Evolutionary conservation across 192 early-diverging fungal species (phyloP).

Genomic region (Linnemannia elongata): DNA sequence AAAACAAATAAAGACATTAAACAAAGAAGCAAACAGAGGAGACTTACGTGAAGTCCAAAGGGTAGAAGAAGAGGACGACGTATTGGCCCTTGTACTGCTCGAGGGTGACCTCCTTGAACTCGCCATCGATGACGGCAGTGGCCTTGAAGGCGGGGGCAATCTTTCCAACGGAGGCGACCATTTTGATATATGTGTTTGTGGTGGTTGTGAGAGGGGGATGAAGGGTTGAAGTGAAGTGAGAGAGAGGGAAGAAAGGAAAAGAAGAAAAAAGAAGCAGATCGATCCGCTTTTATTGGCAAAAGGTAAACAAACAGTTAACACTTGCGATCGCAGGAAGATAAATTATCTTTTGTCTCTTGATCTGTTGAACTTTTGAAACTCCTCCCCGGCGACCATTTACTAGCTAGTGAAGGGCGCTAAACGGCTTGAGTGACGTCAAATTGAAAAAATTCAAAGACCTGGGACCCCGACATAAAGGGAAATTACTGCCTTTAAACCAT

Average conservation of each 20-base stretch:
- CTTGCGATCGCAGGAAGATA: background rate
- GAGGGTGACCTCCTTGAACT: constrained; percentile 77
- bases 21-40: background rate
- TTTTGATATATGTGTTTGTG: constrained; percentile 19
- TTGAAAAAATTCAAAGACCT: background rate
- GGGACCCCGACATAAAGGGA: background rate
- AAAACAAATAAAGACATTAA: background rate
- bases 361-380: background rate
- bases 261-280: constrained; percentile 7
- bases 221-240: background rate
- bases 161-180: constrained; percentile 63
- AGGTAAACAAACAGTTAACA: background rate
- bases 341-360: background rate
- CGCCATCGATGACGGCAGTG: constrained; percentile 74
- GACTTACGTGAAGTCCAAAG: background rate
- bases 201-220: background rate
- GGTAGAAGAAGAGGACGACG: constrained; percentile 44
- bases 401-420: background rate
- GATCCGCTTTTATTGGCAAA: background rate
- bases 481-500: background rate
- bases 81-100: constrained; percentile 79
- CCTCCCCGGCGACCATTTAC: background rate
- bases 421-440: background rate
- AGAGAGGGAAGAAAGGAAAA: constrained; percentile 2
- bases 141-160: constrained; percentile 76